phyloP scores from a whole-genome alignment of 768 basidiomycete species.

The Phanerochaete sordida region DNA sequence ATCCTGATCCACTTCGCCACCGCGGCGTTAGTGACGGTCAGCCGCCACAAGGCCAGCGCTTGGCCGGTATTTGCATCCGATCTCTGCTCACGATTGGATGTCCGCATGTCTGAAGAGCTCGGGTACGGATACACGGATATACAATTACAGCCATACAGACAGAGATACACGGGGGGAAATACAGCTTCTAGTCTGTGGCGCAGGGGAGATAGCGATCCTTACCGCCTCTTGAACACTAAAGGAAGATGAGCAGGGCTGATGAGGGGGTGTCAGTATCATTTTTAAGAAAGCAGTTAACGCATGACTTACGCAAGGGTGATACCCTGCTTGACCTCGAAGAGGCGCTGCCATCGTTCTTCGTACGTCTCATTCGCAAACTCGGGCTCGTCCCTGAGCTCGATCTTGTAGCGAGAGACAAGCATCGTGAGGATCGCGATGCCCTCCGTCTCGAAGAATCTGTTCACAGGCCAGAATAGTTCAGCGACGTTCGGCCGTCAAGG shows the following conservation, averaged over 20 bases:
- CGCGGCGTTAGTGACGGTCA: too few relatives aligned
- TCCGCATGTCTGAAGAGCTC: too few relatives aligned
- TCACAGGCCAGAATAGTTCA: not conserved
- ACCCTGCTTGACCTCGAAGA: constrained; percentile 11
- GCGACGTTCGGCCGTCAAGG: not conserved
- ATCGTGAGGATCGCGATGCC: constrained; percentile 46
- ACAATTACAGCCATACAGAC: too few relatives aligned
- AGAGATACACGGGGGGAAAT: too few relatives aligned
- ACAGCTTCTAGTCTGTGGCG: too few relatives aligned
- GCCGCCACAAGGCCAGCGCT: too few relatives aligned
- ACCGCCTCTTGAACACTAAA: not conserved
- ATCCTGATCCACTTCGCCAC: too few relatives aligned
- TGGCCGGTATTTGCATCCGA: too few relatives aligned
- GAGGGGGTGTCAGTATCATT: not conserved
- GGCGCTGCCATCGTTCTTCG: constrained; percentile 35
- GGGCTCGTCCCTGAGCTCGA: constrained; percentile 29
- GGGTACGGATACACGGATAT: too few relatives aligned
- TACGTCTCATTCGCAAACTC: constrained; percentile 42
- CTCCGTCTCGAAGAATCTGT: constrained; percentile 44
- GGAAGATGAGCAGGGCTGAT: not conserved
- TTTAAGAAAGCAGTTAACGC: not conserved
- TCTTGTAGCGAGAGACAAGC: constrained; percentile 43
- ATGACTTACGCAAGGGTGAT: constrained; percentile 22
- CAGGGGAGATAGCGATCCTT: too few relatives aligned
- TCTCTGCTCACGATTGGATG: too few relatives aligned